Percentiles rank a stretch among this genome's conserved stretches.
These are phyloP conservation scores for Diaporthe caulivora DNA, from an alignment of 2,329 filamentous ascomycete species.

Conservation along the genomic window DNA sequence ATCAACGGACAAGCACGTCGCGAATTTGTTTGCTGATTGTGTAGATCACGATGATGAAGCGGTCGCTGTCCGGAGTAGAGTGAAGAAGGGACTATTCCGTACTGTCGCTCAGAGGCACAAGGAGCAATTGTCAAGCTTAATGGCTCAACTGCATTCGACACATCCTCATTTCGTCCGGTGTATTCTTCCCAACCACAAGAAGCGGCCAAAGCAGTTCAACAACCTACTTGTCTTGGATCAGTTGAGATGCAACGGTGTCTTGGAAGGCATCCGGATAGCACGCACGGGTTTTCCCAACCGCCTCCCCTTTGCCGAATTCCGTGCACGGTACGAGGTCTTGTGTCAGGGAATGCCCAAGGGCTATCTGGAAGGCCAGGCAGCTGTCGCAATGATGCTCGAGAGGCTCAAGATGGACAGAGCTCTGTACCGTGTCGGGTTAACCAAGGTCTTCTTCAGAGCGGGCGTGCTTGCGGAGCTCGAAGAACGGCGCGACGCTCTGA, in stretches of 20 bases:
- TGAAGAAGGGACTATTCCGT: conserved; percentile 97
- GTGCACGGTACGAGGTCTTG: conserved; percentile 94
- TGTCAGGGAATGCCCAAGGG: conserved; percentile 90
- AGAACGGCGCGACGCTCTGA: conserved; percentile 92
- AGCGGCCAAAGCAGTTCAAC: conserved; percentile 92
- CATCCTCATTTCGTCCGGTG: conserved; percentile 99
- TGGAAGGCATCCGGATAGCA: conserved; percentile 98
- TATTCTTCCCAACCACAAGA: conserved; percentile 98
- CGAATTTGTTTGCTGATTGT: conserved; percentile 88
- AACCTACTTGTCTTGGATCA: conserved; percentile 95
- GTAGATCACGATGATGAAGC: conserved; percentile 82
- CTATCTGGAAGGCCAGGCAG: conserved; percentile 90
- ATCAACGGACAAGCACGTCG: conserved; percentile 86
- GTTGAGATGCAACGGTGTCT: conserved; percentile 96
- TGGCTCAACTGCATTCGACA: conserved; percentile 93
- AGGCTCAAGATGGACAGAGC: conserved; percentile 87
- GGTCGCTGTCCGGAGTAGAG: conserved; percentile 78
- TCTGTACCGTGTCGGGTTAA: conserved; percentile 92
- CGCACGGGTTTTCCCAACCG: conserved; percentile 97
- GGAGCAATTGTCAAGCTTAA: conserved; percentile 95
- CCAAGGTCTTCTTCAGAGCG: conserved; percentile 97
- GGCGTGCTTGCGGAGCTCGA: conserved; percentile 96
- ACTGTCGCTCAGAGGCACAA: conserved; percentile 98
- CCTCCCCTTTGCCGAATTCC: conserved; percentile 91
- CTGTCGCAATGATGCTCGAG: conserved; percentile 87